Conservation (phyloP, 78 protist species). For the Monosiga brevicollis region DNA sequence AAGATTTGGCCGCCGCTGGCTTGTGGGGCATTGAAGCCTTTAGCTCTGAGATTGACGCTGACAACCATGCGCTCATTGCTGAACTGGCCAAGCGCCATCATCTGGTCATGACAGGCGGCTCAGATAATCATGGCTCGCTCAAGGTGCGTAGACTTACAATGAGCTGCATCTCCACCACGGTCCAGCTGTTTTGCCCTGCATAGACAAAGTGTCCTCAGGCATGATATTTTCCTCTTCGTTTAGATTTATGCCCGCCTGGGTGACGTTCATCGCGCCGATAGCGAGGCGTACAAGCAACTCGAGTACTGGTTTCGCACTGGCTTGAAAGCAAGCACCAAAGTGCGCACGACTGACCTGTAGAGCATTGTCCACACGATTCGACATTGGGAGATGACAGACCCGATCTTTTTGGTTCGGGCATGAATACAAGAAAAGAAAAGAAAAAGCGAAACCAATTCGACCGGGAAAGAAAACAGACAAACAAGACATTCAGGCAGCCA, state of each 20-base stretch:
- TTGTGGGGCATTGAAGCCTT: background rate
- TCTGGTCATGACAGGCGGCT: background rate
- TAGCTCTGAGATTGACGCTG: background rate
- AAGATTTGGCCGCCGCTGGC: background rate
- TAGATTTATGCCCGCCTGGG: background rate
- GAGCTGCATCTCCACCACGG: too few species aligned
- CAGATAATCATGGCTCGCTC: background rate
- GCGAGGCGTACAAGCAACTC: background rate
- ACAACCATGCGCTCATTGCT: background rate
- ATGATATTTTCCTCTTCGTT: too few species aligned
- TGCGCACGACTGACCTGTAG: background rate
- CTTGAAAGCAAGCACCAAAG: background rate
- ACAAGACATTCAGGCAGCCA: too few species aligned
- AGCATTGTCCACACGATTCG: too few species aligned
- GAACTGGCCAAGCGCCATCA: background rate
- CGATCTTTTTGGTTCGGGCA: too few species aligned
- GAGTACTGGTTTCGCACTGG: background rate
- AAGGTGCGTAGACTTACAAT: too few species aligned
- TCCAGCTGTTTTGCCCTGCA: too few species aligned
- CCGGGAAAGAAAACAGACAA: too few species aligned
- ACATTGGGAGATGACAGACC: too few species aligned
- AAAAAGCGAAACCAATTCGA: too few species aligned
- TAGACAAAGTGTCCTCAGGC: too few species aligned
- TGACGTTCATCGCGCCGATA: background rate
- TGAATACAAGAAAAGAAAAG: too few species aligned